Evolutionary conservation across 768 basidiomycete genomes (phyloP).

Genomic region (Mycena venus): DNA sequence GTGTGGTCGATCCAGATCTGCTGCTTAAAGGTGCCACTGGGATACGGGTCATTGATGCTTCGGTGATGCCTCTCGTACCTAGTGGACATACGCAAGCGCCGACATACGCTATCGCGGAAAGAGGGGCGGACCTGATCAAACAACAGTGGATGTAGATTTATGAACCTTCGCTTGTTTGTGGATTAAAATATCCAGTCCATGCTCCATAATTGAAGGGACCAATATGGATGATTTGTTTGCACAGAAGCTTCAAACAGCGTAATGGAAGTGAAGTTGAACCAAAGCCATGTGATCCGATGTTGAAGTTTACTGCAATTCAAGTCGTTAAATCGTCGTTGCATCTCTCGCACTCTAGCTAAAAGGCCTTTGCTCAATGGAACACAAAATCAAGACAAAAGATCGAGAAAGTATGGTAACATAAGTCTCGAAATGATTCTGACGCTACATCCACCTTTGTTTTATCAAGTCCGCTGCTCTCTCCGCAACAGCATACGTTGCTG

Average conservation of each 20-base stretch:
- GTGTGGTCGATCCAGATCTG: constrained; percentile 52
- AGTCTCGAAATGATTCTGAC: no score
- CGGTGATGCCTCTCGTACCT: constrained; percentile 39
- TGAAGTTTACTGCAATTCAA: neutral
- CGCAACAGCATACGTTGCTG: constrained; percentile 4
- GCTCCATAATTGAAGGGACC: no score
- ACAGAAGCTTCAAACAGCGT: neutral
- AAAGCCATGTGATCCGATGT: neutral
- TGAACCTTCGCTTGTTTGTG: no score
- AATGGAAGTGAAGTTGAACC: neutral
- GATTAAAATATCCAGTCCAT: no score
- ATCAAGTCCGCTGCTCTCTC: constrained; percentile 17
- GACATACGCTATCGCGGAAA: constrained; percentile 27
- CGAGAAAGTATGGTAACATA: neutral
- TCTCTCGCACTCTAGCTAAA: neutral
- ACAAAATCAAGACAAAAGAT: neutral
- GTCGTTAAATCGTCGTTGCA: neutral
- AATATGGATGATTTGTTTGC: no score
- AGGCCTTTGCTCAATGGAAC: no score
- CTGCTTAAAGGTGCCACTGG: constrained; percentile 48
- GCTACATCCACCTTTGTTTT: constrained; percentile 1
- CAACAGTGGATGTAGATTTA: constrained; percentile 21
- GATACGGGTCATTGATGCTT: constrained; percentile 55
- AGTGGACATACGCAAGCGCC: constrained; percentile 30
- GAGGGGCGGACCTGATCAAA: constrained; percentile 29